Conservation (phyloP, 164 flowering plant genomes). For the Sextonia rubra region DNA sequence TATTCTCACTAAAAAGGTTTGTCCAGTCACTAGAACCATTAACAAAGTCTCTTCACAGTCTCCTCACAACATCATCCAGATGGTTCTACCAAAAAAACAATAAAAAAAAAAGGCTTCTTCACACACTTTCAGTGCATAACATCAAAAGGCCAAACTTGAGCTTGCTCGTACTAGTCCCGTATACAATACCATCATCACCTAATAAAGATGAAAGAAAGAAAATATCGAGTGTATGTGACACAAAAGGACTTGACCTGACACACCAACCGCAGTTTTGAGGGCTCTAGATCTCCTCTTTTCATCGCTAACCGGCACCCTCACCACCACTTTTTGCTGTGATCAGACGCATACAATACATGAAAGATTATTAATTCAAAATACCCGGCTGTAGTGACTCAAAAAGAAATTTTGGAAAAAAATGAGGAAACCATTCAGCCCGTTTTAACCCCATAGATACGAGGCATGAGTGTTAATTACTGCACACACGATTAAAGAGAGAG, state of each 20-base stretch:
- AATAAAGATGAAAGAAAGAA: background rate
- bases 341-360: background rate
- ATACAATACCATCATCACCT: background rate
- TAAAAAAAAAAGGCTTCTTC: no score
- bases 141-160: no score
- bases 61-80: no score
- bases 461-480: no score
- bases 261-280: slow-evolving; percentile 1
- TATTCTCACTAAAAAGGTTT: no score
- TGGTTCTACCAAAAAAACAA: background rate
- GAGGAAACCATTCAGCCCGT: no score
- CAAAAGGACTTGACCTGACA: background rate
- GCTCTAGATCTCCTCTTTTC: background rate
- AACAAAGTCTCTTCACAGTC: no score
- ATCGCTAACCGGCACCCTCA: background rate
- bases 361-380: background rate
- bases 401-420: no score
- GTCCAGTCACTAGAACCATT: background rate
- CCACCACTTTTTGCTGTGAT: slow-evolving; percentile 7
- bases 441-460: no score
- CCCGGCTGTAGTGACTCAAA: background rate
- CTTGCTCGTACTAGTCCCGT: no score
- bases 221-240: background rate
- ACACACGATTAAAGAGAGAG: background rate
- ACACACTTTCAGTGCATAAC: no score